phyloP scores from a whole-genome alignment of 805 yeast genomes.

The Cyberlindnera suaveolens region DNA sequence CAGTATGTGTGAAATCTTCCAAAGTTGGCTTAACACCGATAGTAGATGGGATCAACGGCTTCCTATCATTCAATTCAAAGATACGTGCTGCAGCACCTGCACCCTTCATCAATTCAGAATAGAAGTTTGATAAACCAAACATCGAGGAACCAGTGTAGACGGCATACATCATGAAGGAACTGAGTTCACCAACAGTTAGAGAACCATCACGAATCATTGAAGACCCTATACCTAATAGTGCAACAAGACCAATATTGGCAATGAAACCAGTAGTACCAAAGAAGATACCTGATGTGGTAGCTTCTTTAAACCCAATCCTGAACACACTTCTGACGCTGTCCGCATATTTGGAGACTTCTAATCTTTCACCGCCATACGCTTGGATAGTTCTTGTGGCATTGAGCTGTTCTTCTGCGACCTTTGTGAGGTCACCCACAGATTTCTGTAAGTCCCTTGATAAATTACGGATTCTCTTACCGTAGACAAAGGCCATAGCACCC shows the following conservation, averaged over 20 bases:
- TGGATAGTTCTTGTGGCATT: constrained; percentile 84
- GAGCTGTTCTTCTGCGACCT: constrained; percentile 87
- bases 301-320: constrained; percentile 72
- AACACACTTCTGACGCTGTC: constrained; percentile 60
- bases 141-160: constrained; percentile 91
- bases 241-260: constrained; percentile 77
- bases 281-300: constrained; percentile 67
- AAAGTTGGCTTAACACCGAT: constrained; percentile 43
- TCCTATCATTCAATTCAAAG: constrained; percentile 77
- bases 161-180: constrained; percentile 93
- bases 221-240: constrained; percentile 74
- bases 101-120: constrained; percentile 94
- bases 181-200: constrained; percentile 79
- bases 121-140: constrained; percentile 84
- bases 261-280: constrained; percentile 76
- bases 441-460: constrained; percentile 75
- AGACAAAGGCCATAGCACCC: constrained; percentile 69
- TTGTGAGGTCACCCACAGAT: constrained; percentile 78
- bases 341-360: constrained; percentile 72
- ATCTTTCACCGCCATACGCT: constrained; percentile 78
- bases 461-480: constrained; percentile 72
- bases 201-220: constrained; percentile 73
- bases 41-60: constrained; percentile 65
- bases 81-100: constrained; percentile 92
- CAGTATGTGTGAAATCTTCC: constrained; percentile 31